Base-by-base conservation (phyloP, 2,329 filamentous ascomycete species). In the Phaeosphaeriaceae sp. region DNA sequence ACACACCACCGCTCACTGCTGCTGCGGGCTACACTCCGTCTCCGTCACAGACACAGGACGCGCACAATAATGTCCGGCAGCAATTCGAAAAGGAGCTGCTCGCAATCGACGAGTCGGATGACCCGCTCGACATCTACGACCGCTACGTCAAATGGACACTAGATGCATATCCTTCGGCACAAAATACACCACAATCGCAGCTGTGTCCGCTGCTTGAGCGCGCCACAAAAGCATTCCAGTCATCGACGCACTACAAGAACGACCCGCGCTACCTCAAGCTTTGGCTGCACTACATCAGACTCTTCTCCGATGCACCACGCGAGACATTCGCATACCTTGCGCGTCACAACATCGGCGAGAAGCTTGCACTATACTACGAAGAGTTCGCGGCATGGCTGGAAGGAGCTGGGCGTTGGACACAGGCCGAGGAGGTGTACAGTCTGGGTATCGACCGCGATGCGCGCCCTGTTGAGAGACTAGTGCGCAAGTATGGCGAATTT, bases 81-180 rank as follows among this genome's bases (percentile, higher is more conserved):
- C 90, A 94, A 71, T 98, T 92, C 69, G 95, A 99, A 78, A 85
- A 88, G 13, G 95, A 98, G 77, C 79, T 98, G 19, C 84, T 87
- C 45, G 86, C 83, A 48, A 89, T 96, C 51, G 86, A 87, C 62
- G 95, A 99, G 75, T 92, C 91, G 0, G 95, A 99, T 74, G 95
- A 99, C 72, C 95, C 95, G 1, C 87, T 99, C 48, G 95, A 98
- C 71, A 86, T 97, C 61, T 99, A 92, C 81, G 94, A 98, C 76
- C 89, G 95, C 75, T 99, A 99, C 75, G 92, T 98, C 57, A 92
- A 92, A 79, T 99, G 95, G 95, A 97, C 93, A 1, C 82, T 98
- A 25, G 92, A 97, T 77, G 91, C 94, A 53, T 99, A 98, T 76
- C 94, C 95, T 1, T 94, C 93, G 0, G 91, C 94, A 22, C 93